A percentile compares a stretch with the other conserved stretches of the same genome.
Conservation (phyloP, 2,329 filamentous ascomycete genomes). For the Cordyceps cateniannulata region DNA sequence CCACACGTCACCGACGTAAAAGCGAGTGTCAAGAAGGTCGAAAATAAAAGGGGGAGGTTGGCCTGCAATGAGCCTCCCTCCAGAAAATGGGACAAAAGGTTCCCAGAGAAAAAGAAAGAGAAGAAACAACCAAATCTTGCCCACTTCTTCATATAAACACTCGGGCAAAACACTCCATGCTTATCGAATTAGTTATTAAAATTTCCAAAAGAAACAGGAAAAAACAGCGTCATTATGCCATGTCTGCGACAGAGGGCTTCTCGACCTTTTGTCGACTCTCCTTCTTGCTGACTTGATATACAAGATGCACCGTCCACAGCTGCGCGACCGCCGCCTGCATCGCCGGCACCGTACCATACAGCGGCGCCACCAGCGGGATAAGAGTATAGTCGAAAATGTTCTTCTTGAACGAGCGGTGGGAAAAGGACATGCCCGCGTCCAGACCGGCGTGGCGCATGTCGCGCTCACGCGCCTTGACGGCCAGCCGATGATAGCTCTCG, state of each 20-base stretch:
- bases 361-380: constrained; percentile 60
- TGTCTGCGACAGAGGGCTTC: constrained; percentile 35
- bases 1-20: background rate
- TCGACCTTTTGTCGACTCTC: constrained; percentile 47
- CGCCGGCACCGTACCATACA: constrained; percentile 62
- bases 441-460: constrained; percentile 63
- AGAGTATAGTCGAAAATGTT: constrained; percentile 58
- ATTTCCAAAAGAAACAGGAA: background rate
- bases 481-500: constrained; percentile 59
- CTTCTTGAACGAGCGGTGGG: constrained; percentile 46
- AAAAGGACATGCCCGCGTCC: constrained; percentile 59
- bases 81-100: background rate
- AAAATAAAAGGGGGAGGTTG: background rate
- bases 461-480: constrained; percentile 51
- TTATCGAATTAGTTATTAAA: background rate
- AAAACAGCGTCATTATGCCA: constrained; percentile 32
- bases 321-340: constrained; percentile 63
- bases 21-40: background rate
- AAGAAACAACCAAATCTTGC: background rate
- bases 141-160: too few relatives aligned
- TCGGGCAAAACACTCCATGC: too few relatives aligned
- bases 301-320: constrained; percentile 62
- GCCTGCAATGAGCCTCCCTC: background rate
- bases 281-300: constrained; percentile 68
- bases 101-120: background rate